Base-by-base conservation (phyloP, 208 protist species). In the Trypanosoma grayi region DNA sequence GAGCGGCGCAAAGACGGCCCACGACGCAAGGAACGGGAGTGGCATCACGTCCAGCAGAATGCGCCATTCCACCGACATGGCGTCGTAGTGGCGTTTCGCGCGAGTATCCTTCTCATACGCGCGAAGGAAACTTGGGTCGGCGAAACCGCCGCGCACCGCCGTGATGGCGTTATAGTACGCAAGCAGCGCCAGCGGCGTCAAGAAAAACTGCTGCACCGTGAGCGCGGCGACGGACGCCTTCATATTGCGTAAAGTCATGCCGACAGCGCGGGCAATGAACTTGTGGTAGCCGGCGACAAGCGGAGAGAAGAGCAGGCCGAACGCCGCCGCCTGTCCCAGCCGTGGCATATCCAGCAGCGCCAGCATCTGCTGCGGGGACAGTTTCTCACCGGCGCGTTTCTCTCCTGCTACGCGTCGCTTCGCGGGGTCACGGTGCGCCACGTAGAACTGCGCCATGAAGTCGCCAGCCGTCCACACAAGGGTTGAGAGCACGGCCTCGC, bases 111-210 rank as follows among this genome's bases (percentile, higher is more conserved):
- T 60, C 27, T 54, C 53, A n/a, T 57, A 14, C 13, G 41, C 30
- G 13, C 34, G 25, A 58, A 94, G 74, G 54, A 87, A 90, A 18
- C 65, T 72, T 11, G 79, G 70, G 22, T 87, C 70, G 18, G 24
- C 53, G 40, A 94, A 78, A 2, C 85, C 85, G 5, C 85, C 81
- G 2, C 78, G 73, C 20, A 65, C 36, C 2, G 75, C 75, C 2
- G 88, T 94, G 58, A 82, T 80, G 30, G 60, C 53, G 56, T 87
- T 87, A 65, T 87, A 84, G 61, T 94, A 94, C 25, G 55, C 50
- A 47, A 77, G 79, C 27, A 87, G 54, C 13, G 85, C 41, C 20
- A 85, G 41, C 7, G 88, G 88, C 18, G 80, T 92, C 41, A 87
- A 47, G 27, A 83, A 56, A 0, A 92, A 27, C 68, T 94, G 88